These are phyloP conservation scores for Marasmius oreades DNA, from an alignment of 1,284 basidiomycete genomes.

Conservation along the genomic window DNA sequence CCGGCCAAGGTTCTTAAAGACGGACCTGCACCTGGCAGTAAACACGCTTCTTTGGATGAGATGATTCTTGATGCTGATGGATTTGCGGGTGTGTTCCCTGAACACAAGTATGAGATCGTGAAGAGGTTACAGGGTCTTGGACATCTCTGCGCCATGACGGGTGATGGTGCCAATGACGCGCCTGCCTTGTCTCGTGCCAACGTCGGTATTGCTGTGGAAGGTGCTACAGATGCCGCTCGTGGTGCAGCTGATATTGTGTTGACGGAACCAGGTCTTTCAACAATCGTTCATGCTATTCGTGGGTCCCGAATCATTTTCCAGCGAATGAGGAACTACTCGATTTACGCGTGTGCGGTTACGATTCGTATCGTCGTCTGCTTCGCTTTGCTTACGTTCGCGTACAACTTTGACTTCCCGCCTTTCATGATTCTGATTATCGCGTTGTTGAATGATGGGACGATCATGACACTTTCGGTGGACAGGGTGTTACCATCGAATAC, in stretches of 20 bases:
- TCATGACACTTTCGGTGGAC: slow-evolving; percentile 98
- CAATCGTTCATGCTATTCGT: slow-evolving; percentile 95
- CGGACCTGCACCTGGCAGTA: slow-evolving; percentile 76
- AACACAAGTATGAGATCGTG: slow-evolving; percentile 87
- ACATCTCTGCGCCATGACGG: slow-evolving; percentile 89
- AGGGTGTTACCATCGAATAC: slow-evolving; percentile 91
- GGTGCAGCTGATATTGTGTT: slow-evolving; percentile 95
- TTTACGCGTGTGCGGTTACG: slow-evolving; percentile 89
- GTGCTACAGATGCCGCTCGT: slow-evolving; percentile 93
- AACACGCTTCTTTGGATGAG: slow-evolving; percentile 82
- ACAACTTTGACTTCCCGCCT: slow-evolving; percentile 97
- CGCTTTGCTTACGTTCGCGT: slow-evolving; percentile 91
- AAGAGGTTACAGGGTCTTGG: slow-evolving; percentile 92
- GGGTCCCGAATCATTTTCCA: slow-evolving; percentile 97
- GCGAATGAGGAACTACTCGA: slow-evolving; percentile 96
- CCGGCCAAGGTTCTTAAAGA: slow-evolving; percentile 94
- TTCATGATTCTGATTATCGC: slow-evolving; percentile 99
- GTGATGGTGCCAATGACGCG: slow-evolving; percentile 97
- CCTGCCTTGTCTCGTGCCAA: slow-evolving; percentile 93
- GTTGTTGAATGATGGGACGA: slow-evolving; percentile 95
- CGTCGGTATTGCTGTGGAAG: slow-evolving; percentile 96
- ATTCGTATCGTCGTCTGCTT: slow-evolving; percentile 99
- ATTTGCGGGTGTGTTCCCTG: slow-evolving; percentile 95
- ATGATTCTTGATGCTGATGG: slow-evolving; percentile 92
- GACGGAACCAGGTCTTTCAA: slow-evolving; percentile 93